Base-by-base conservation (phyloP, 306 rosid genomes). In the Malus fusca region DNA sequence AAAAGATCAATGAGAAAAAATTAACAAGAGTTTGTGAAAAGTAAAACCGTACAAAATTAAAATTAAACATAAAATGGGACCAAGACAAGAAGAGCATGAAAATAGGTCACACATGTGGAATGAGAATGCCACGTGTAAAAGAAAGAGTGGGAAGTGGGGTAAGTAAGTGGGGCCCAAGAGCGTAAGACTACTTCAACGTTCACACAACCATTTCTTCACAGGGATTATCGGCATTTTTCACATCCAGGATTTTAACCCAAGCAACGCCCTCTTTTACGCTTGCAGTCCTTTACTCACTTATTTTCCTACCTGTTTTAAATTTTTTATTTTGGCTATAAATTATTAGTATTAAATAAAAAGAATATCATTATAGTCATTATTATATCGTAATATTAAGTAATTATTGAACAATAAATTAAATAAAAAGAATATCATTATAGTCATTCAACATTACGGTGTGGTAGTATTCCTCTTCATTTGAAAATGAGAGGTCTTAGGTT, bases 131-230 rank as follows among this genome's bases (percentile, higher is more conserved):
- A 28, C 66, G 22, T 28, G 60, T 55, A 25, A 69, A 55, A 43
- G 5, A 14, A 17, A 43, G 14, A 69, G 63, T 2, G n/a, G 15
- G 56, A 63, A 52, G 28, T 25, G 25, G 33, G 43, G 40, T 62
- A 43, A 18, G 17, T 21, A 8, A 43, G 76, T 60, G 65, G 76
- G 40, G 8, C 64, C 75, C 31, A 30, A 1, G 3, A 21, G 64
- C 11, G 8, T 3, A 64, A 69, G 84, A 80, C 77, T 68, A 48
- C 69, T 82, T 84, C 88, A 79, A 23, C 17, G 9, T 48, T 75
- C 26, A 75, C 72, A 51, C 48, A 33, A 68, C 23, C 30, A 22
- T 22, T 35, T 66, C 48, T 66, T 66, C 28, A n/a, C 2, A 66
- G 25, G 17, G 10, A 33, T 70, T 46, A 5, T 40, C 26, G 26